Percentiles rank a stretch among this genome's conserved stretches.
These are phyloP conservation scores for Geotrichum reessii DNA, from an alignment of 1,139 yeast species.

Conservation along the genomic window DNA sequence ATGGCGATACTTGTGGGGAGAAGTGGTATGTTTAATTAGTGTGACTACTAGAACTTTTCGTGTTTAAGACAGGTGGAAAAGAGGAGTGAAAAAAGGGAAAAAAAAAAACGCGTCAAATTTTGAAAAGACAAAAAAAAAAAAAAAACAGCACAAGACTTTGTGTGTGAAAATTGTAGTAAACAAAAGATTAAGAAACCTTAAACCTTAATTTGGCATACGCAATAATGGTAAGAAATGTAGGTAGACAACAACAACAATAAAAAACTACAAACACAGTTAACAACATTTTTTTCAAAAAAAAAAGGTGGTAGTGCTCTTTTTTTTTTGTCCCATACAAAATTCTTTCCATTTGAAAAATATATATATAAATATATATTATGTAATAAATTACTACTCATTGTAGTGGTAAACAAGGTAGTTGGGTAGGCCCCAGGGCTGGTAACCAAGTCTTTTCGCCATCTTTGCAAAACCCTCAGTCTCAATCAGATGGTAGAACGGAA, in stretches of 20 bases:
- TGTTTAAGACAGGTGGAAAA: background rate
- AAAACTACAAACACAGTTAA: too few species aligned
- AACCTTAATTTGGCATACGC: too few species aligned
- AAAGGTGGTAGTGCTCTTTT: too few species aligned
- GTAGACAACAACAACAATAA: background rate
- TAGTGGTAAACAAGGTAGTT: conserved; percentile 82
- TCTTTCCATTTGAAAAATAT: too few species aligned
- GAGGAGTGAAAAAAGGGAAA: background rate
- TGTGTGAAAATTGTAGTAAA: too few species aligned
- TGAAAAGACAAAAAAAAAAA: background rate
- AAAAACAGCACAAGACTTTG: too few species aligned
- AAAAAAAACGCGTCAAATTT: background rate
- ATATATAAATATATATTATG: too few species aligned
- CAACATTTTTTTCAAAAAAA: background rate
- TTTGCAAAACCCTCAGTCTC: conserved; percentile 98
- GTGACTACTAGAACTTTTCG: background rate
- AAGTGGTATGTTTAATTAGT: background rate
- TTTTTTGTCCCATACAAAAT: too few species aligned
- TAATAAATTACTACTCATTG: conserved; percentile 4
- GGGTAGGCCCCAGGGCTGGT: conserved; percentile 87
- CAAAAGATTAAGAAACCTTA: too few species aligned
- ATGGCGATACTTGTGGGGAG: background rate
- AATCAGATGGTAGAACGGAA: conserved; percentile 92
- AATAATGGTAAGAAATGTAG: background rate
- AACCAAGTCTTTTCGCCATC: conserved; percentile 93